Percentiles rank a stretch among this genome's conserved stretches.
Evolutionary conservation across 345 rosid genomes (phyloP).

Genomic region (Chamaenerion angustifolium): DNA sequence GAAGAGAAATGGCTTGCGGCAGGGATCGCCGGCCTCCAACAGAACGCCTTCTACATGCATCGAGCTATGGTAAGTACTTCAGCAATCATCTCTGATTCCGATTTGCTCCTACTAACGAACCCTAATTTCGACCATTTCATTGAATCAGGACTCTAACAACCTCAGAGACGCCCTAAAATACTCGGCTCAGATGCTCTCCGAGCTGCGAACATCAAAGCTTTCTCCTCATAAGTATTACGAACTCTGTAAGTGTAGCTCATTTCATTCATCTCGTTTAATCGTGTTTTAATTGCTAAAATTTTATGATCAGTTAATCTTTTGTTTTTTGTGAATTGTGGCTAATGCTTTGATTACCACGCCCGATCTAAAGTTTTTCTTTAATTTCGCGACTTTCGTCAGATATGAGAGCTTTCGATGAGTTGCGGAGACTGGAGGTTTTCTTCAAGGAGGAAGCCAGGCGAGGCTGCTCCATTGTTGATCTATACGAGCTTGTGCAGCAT

Average conservation of each 20-base stretch:
- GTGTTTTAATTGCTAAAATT: conserved; percentile 1
- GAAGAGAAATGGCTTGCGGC: conserved; percentile 98
- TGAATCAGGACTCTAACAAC: conserved; percentile 77
- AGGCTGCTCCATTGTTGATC: conserved; percentile 87
- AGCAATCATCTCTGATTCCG: background rate
- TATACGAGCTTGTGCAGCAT: conserved; percentile 93
- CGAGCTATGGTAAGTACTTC: conserved; percentile 71
- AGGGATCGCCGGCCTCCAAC: conserved; percentile 86
- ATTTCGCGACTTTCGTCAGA: conserved; percentile 25
- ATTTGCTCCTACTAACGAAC: background rate
- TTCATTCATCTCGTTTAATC: conserved; percentile 10
- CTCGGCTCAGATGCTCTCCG: conserved; percentile 98
- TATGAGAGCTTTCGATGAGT: conserved; percentile 95
- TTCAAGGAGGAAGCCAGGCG: conserved; percentile 91
- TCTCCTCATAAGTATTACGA: conserved; percentile 94
- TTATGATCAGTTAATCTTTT: background rate
- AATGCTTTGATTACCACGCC: conserved; percentile 1
- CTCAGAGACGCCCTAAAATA: conserved; percentile 89
- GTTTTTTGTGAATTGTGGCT: background rate
- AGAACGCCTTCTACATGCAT: conserved; percentile 95
- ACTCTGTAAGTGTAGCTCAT: conserved; percentile 45
- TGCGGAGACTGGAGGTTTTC: conserved; percentile 86
- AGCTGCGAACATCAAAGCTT: conserved; percentile 93
- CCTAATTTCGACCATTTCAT: conserved; percentile 17
- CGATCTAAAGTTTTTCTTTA: background rate